Evolutionary conservation across 345 rosid genomes (phyloP), one percentile per base, ranked within the genome.

Genomic region (Boechera stricta): DNA sequence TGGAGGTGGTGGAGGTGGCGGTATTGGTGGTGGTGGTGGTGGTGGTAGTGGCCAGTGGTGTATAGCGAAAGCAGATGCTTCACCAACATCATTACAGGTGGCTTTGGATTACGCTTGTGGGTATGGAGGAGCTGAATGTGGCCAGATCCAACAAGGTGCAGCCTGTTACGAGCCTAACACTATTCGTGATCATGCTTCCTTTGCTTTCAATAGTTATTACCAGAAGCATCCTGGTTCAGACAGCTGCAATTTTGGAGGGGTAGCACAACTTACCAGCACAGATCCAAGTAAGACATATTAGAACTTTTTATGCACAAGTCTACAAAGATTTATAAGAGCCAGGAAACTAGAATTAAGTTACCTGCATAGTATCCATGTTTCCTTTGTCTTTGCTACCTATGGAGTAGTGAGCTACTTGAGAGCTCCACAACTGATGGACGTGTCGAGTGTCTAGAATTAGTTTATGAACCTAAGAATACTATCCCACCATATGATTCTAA

Each of bases 31-130:
- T 11, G 60, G 61, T 11, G 60, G 61, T 29, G 75, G 75, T 10
- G 70, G 69, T 24, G 65, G 80, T 9, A 15, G 81, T 2, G 94
- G 97, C 9, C 54, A 77, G 59, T 95, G 94, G 96, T 95, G 99
- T 32, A 78, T 91, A 65, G 93, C 97, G 5, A 95, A 82, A 52
- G 86, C 94, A 48, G 69, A 78, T 57, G 91, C 99, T 64, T 88
- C 98, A 0, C 69, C 83, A 44, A 95, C 98, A 44, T 87, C 96
- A 54, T 79, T 92, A 58, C 99, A 95, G 74, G 99, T 95, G 47
- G 98, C 99, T 64, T 82, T 95, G 56, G 99, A 95, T 81, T 95
- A 92, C 16, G 98, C 98, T 31, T 95, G 99, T 33, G 98, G 99
- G 42, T 92, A 86, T 44, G 98, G 97, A 54, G 98, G 98, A 44